Base-by-base conservation (phyloP, 1,284 basidiomycete species). In the Melampsora larici-populina region DNA sequence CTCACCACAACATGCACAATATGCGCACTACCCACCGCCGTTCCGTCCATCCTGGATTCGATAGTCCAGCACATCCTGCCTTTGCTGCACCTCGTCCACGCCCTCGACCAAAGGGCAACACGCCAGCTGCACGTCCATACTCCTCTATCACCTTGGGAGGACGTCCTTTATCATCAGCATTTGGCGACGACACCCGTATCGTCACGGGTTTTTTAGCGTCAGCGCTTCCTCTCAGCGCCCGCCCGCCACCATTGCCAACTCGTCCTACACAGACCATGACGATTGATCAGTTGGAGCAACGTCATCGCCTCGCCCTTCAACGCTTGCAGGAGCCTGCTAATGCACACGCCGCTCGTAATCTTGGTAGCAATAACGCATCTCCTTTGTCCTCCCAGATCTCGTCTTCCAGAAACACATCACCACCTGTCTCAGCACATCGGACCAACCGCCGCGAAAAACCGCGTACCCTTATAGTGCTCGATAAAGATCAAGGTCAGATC, bases 121-220 rank as follows among this genome's bases (percentile, higher is more conserved):
- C n/a, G 13, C 55, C 21, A 58, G 55, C 26, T 58, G 55, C 55
- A 3, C 55, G 55, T 8, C 55, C 55, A 58, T 58, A 58, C 55
- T 58, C 55, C 55, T 29, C 21, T 29, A 9, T 24, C 55, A 58
- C 55, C 6, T n/a, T 58, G 26, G 55, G 55, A n/a, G 21, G n/a
- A 11, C 55, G 55, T 58, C 55, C 55, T 24, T 15, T 58, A 18
- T 36, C 36, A 7, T 58, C 55, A 15, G 55, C 55, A 24, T 58
- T 58, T 15, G 55, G 21, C 8, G 55, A 58, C 55, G 55, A 58
- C 8, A 24, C 13, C 8, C 31, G 74, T 8, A 55, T 76, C 0
- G 74, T 76, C n/a, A 76, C 66, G 24, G 74, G 74, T 5, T 29
- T 69, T 29, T 51, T 76, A 17, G 48, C 67, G 49, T 76, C 74